Base-by-base conservation (phyloP, 2,329 filamentous ascomycete species). In the Colletotrichum brevisporum region DNA sequence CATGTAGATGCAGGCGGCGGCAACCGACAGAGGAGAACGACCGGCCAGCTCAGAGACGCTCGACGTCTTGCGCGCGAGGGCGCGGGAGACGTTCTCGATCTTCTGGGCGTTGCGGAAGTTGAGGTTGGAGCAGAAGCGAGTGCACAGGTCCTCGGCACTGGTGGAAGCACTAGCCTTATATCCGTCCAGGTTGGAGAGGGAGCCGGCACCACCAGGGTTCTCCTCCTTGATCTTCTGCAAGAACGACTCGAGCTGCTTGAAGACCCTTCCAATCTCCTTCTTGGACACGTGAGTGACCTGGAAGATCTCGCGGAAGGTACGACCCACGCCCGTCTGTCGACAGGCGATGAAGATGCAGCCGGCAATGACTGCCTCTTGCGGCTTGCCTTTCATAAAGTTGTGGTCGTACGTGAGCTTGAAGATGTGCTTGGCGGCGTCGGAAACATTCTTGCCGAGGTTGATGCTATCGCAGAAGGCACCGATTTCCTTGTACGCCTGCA, bases 311-410 rank as follows among this genome's bases (percentile, higher is more conserved):
- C 93, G 90, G 83, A 99, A 99, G 4, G 94, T 97, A 73, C 96
- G 92, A 5, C 93, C 92, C 36, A 95, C 92, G 71, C 91, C 89
- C 77, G 94, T 92, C 81, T 98, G 94, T 52, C 96, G 94, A 79
- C 95, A 98, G 48, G 96, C 94, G 75, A 99, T 95, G 85, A 99
- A 98, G 81, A 99, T 96, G 82, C 95, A 98, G 6, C 95, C 94
- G 5, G 96, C 96, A 73, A 98, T 95, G 74, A 99, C 92, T 64
- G 94, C 93, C 75, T 98, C 95, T 77, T 95, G 92, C 0, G 93
- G 92, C 83, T 99, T 99, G 78, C 95, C 95, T 83, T 97, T 97
- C 87, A 98, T 94, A 64, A 94, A 88, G 79, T 95, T 95, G 77
- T 92, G 91, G 81, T 99, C 96, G 75, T 97, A 94, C 26, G 95